Conservation (phyloP, 2,329 filamentous ascomycete genomes). For the Thelonectria discophora region DNA sequence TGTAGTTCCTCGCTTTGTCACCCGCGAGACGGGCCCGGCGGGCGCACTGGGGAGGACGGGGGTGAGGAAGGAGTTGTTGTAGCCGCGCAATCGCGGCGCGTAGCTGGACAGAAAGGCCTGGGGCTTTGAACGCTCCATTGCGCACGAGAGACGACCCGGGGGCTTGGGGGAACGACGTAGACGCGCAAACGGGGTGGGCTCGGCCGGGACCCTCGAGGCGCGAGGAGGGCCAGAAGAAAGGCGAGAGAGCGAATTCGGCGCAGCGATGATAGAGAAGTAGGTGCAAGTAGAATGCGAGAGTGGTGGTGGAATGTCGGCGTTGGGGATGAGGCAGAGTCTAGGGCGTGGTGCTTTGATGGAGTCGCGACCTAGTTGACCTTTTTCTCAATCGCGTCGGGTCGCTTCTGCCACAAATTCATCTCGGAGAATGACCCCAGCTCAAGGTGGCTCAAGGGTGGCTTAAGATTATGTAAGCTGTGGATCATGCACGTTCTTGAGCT, state of each 20-base stretch:
- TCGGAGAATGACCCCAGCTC: too few relatives aligned
- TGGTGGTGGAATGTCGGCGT: slow-evolving; percentile 27
- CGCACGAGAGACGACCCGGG: slow-evolving; percentile 36
- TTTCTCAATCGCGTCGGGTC: slow-evolving; percentile 47
- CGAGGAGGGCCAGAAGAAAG: background rate
- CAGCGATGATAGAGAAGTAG: slow-evolving; percentile 1
- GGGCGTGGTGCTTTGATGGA: slow-evolving; percentile 39
- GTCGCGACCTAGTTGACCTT: slow-evolving; percentile 42
- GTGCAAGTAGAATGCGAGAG: slow-evolving; percentile 11
- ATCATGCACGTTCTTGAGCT: background rate
- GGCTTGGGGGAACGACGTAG: slow-evolving; percentile 34
- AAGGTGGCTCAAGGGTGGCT: background rate
- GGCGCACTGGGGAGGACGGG: slow-evolving; percentile 78
- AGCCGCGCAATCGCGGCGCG: slow-evolving; percentile 87
- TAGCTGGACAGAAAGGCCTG: slow-evolving; percentile 93
- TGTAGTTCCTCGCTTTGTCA: slow-evolving; percentile 96
- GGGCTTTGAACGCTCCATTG: slow-evolving; percentile 66
- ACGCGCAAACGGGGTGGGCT: slow-evolving; percentile 34
- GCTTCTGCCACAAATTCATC: slow-evolving; percentile 38
- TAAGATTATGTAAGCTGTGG: slow-evolving; percentile 36
- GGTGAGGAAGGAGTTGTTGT: slow-evolving; percentile 90
- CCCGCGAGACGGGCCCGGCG: slow-evolving; percentile 75
- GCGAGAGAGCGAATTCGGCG: slow-evolving; percentile 16
- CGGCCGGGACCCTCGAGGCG: slow-evolving; percentile 26
- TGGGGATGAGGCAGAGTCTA: slow-evolving; percentile 35